Percentiles rank a stretch among this genome's conserved stretches.
Evolutionary conservation across 441 rosid species (phyloP).

Genomic region (Populus tomentosa): DNA sequence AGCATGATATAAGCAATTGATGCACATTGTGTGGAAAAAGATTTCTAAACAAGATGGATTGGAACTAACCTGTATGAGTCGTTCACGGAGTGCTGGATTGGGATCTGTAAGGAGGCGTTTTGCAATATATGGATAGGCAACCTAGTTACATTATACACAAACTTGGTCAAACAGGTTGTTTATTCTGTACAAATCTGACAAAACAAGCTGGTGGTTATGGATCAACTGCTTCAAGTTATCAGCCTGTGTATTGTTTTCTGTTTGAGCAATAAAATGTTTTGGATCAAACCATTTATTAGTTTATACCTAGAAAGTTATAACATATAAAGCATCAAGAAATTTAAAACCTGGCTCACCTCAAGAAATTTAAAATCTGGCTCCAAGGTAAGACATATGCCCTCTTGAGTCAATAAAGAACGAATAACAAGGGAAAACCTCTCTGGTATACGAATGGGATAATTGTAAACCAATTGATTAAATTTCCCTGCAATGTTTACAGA

Average conservation of each 20-base stretch:
- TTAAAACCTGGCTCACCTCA: conserved; percentile 47
- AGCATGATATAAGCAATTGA: background rate
- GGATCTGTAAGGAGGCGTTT: conserved; percentile 96
- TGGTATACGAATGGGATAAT: conserved; percentile 94
- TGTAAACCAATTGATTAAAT: conserved; percentile 81
- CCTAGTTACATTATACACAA: conserved; percentile 36
- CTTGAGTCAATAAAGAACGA: conserved; percentile 88
- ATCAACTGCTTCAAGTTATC: too few relatives aligned
- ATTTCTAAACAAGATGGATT: conserved; percentile 3
- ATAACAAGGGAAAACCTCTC: conserved; percentile 95
- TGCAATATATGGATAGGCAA: conserved; percentile 95
- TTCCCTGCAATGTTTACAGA: conserved; percentile 48
- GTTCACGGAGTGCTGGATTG: conserved; percentile 92
- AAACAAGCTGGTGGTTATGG: too few relatives aligned
- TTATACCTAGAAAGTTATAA: background rate
- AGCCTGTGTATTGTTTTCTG: too few relatives aligned
- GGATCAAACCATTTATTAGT: background rate
- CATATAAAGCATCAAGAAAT: background rate
- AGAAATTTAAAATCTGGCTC: conserved; percentile 95
- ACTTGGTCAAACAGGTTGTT: background rate
- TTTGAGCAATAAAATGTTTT: background rate
- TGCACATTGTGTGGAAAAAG: background rate
- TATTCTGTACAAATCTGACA: too few relatives aligned
- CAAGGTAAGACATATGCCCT: conserved; percentile 89
- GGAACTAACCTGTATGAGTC: conserved; percentile 72